Base-by-base conservation (phyloP, 1,284 basidiomycete species). In the Tilletia horrida region DNA sequence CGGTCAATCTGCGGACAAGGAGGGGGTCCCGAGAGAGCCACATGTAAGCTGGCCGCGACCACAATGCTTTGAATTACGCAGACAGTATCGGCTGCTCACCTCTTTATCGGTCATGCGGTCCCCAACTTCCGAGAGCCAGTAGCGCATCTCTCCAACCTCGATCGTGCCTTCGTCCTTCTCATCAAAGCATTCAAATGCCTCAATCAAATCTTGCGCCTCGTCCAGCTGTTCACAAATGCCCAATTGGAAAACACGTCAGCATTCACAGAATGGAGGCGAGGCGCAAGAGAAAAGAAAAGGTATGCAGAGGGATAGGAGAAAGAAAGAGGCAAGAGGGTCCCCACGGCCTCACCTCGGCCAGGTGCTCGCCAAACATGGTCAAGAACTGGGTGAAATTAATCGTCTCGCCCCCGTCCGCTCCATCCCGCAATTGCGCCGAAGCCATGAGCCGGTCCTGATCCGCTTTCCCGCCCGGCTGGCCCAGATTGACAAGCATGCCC, bases 181-280 rank as follows among this genome's bases (percentile, higher is more conserved):
- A 50, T 81, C 80, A 63, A 81, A 81, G 67, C 80, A 81, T 63
- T 77, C 77, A 61, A 81, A 81, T 1, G 80, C 80, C 23, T 80
- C 77, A 42, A 74, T 62, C 14, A 81, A 66, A 21, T 75, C 73
- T 1, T 67, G 67, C 47, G 72, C 73, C 44, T 81, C 79, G 62
- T 78, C 73, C 11, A 81, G 62, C 65, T 75, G 74, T 16, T 40
- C 35, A 40, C 35, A 40, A 40, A 44, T 8, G 43, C 18, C 43
- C 43, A n/a, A n/a, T n/a, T n/a, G n/a, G n/a, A n/a, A n/a, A n/a
- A n/a, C n/a, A 11, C 3, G 23, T 3, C 23, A 13, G 14, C 43
- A 18, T 21, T 21, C 3, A 21, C 50, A 27, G 16, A 52, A 2
- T 9, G 13, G 6, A 3, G 6, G 25, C 2, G 13, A 21, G 25